Conservation (phyloP, 2,329 filamentous ascomycete genomes). For the Sporothrix luriei region DNA sequence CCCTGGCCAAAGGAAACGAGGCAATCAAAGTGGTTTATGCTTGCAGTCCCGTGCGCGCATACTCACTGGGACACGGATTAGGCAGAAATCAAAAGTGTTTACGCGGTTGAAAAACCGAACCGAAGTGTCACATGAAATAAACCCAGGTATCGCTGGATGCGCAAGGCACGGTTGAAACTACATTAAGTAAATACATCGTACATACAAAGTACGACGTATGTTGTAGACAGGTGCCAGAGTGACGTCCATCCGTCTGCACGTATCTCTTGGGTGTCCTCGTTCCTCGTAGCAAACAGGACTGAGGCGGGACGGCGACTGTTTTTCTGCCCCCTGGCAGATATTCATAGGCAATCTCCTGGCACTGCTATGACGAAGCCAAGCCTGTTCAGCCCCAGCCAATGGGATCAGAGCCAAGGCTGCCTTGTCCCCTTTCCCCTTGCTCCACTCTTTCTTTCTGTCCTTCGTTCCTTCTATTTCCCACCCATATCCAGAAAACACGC, state of each 20-base stretch:
- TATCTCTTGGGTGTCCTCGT: neutral
- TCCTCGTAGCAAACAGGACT: neutral
- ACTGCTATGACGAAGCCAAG: conserved; percentile 27
- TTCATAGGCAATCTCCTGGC: conserved; percentile 26
- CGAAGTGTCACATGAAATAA: neutral
- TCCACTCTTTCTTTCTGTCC: conserved; percentile 25
- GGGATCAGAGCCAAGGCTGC: conserved; percentile 12
- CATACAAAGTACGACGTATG: too few relatives aligned
- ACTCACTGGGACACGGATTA: neutral
- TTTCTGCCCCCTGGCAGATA: conserved; percentile 15
- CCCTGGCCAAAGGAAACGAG: conserved; percentile 29
- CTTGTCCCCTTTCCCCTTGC: conserved; percentile 1
- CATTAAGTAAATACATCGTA: neutral
- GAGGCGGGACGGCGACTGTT: neutral
- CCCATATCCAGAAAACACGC: conserved; percentile 13
- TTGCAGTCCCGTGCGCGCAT: neutral
- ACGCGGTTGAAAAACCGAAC: neutral
- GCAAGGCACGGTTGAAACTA: neutral
- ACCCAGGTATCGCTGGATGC: neutral
- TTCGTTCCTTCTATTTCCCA: conserved; percentile 29
- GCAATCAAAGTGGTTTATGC: conserved; percentile 29
- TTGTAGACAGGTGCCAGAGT: neutral
- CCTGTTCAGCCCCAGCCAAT: conserved; percentile 19
- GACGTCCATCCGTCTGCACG: neutral
- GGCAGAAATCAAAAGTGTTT: neutral